Evolutionary conservation across 257 asterid genomes (phyloP).

Genomic region (Misopates orontium): DNA sequence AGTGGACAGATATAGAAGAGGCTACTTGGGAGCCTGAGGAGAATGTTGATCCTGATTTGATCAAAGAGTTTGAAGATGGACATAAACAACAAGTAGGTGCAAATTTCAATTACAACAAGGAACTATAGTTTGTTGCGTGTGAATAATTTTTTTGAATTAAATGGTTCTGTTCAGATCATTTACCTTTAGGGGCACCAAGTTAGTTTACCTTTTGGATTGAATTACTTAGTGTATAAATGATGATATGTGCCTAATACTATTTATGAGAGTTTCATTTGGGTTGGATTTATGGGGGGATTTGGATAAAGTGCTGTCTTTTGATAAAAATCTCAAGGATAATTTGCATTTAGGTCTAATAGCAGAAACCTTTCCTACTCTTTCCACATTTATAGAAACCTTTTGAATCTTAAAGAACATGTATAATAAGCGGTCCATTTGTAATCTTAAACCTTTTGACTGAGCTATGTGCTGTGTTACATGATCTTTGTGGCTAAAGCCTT

Average conservation of each 20-base stretch:
- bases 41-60: slow-evolving; percentile 75
- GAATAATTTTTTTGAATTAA: not conserved
- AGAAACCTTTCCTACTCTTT: too few species aligned
- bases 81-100: slow-evolving; percentile 14
- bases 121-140: not conserved
- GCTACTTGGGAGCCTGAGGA: slow-evolving; percentile 92
- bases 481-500: too few species aligned
- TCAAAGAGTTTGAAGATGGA: slow-evolving; percentile 45
- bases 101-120: not conserved
- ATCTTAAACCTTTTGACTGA: too few species aligned
- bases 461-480: too few species aligned
- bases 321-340: too few species aligned
- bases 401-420: too few species aligned
- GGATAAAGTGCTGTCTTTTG: too few species aligned
- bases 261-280: too few species aligned
- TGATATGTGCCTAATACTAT: not conserved
- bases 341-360: too few species aligned
- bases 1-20: slow-evolving; percentile 84
- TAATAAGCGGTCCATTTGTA: too few species aligned
- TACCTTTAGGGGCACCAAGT: not conserved
- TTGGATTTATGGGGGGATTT: too few species aligned
- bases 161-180: not conserved
- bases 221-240: not conserved
- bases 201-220: not conserved
- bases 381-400: too few species aligned